A percentile compares a stretch with the other conserved stretches of the same genome.
These are phyloP conservation scores for Solanum infundibuliforme DNA, from an alignment of 257 asterid genomes.

Conservation along the genomic window DNA sequence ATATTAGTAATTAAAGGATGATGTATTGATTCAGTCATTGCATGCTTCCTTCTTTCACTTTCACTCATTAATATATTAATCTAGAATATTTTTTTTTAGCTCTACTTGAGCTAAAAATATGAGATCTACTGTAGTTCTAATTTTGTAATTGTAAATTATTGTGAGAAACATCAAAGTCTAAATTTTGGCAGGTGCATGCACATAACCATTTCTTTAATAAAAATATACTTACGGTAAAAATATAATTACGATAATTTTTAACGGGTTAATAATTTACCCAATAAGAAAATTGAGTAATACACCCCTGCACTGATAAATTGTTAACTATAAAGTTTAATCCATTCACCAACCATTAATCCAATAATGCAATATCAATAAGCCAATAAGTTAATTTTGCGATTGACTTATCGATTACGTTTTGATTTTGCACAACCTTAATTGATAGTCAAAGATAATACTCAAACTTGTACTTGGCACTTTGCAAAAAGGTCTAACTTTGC, in stretches of 20 bases:
- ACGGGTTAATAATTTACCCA: accelerated
- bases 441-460: background rate
- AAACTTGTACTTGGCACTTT: background rate
- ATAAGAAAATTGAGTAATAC: background rate
- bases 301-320: accelerated
- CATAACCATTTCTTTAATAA: too few relatives aligned
- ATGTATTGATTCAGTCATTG: accelerated
- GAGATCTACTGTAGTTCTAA: too few relatives aligned
- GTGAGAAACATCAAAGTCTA: accelerated
- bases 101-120: too few relatives aligned
- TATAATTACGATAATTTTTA: too few relatives aligned
- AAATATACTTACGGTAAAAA: too few relatives aligned
- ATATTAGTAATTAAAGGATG: too few relatives aligned
- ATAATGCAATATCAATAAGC: background rate
- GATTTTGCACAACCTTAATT: background rate
- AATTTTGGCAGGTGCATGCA: too few relatives aligned
- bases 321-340: accelerated
- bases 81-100: background rate
- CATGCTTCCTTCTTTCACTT: background rate
- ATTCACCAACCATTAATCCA: background rate
- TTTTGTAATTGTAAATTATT: too few relatives aligned
- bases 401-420: accelerated
- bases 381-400: too few relatives aligned
- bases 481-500: background rate
- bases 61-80: background rate